Evolutionary conservation across 2,329 filamentous ascomycete genomes (phyloP).

Genomic region (Coniochaeta sp.): DNA sequence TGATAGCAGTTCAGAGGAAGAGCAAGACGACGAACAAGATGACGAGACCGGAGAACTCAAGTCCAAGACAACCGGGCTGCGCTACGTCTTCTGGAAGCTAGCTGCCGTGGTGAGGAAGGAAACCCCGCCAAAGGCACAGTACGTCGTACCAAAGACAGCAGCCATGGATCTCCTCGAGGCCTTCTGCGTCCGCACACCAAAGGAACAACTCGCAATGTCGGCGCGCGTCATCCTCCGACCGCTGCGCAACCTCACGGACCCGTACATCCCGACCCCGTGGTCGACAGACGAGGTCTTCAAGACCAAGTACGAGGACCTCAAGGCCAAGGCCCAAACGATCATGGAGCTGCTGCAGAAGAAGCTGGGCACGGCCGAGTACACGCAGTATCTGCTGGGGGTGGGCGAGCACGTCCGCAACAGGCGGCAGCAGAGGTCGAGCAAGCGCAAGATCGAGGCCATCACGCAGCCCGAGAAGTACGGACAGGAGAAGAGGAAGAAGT

Average conservation of each 20-base stretch:
- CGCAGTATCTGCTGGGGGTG: conserved; percentile 64
- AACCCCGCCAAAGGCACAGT: conserved; percentile 51
- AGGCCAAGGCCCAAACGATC: conserved; percentile 64
- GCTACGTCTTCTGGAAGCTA: conserved; percentile 72
- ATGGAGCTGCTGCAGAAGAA: conserved; percentile 80
- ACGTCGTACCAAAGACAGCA: conserved; percentile 66
- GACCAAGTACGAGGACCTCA: conserved; percentile 61
- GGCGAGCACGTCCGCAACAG: conserved; percentile 64
- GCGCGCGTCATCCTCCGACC: conserved; percentile 52
- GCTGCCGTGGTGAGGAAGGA: conserved; percentile 75
- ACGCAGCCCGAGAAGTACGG: conserved; percentile 72
- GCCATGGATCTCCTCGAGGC: conserved; percentile 68
- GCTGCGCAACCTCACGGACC: conserved; percentile 78
- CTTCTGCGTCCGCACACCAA: conserved; percentile 54
- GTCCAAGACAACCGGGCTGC: conserved; percentile 37
- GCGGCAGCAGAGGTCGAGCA: conserved; percentile 67
- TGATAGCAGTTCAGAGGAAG: conserved; percentile 24
- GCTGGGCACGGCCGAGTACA: conserved; percentile 72
- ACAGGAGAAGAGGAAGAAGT: conserved; percentile 72
- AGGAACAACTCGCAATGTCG: conserved; percentile 49
- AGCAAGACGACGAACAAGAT: conserved; percentile 36
- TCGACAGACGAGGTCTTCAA: conserved; percentile 65
- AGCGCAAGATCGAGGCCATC: conserved; percentile 85
- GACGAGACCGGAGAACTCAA: conserved; percentile 32
- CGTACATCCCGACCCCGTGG: conserved; percentile 62